Evolutionary conservation across 1,284 basidiomycete species (phyloP).

Genomic region (Gastroboletus turbinatus): DNA sequence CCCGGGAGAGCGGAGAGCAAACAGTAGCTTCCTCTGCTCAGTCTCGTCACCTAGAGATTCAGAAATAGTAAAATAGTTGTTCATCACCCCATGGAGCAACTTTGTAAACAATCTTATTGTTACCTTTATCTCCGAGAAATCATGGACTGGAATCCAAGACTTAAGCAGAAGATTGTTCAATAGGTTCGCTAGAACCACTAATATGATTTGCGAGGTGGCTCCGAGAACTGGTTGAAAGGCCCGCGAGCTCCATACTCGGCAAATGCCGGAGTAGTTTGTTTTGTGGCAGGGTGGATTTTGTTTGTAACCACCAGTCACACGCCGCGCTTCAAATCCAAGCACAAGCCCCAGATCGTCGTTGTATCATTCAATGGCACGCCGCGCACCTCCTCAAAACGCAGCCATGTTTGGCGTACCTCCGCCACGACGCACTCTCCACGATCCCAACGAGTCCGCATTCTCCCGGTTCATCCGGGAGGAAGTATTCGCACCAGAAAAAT

Average conservation of each 20-base stretch:
- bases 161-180: background rate
- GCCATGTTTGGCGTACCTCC: constrained; percentile 50
- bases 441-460: constrained; percentile 61
- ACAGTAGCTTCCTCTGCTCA: background rate
- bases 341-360: background rate
- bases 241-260: constrained; percentile 14
- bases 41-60: background rate
- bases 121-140: background rate
- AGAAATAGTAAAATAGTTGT: background rate
- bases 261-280: constrained; percentile 9
- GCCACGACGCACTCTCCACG: constrained; percentile 40
- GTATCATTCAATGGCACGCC: constrained; percentile 57
- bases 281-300: constrained; percentile 1
- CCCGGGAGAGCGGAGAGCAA: background rate
- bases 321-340: background rate
- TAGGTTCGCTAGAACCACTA: background rate
- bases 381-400: constrained; percentile 53
- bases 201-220: background rate
- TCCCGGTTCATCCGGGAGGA: constrained; percentile 63
- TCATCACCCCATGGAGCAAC: background rate
- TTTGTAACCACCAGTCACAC: background rate
- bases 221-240: background rate
- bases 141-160: background rate
- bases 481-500: constrained; percentile 68
- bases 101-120: background rate